These are phyloP conservation scores for Gelatoporia subvermispora DNA, from an alignment of 768 basidiomycete genomes.

Conservation along the genomic window DNA sequence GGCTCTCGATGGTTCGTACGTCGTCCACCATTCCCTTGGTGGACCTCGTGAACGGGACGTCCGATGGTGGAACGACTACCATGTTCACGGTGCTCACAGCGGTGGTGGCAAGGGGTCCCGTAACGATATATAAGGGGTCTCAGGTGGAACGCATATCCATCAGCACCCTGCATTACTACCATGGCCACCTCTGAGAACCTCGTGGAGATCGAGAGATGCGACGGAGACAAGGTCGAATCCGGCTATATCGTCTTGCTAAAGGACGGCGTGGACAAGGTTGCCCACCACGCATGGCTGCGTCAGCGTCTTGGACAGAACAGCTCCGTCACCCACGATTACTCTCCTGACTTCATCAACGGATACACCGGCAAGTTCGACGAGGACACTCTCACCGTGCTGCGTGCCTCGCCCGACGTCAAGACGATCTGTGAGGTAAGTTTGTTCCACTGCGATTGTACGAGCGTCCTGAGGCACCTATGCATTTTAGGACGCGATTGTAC, in stretches of 20 bases:
- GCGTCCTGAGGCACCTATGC: too few relatives aligned
- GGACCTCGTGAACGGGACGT: too few relatives aligned
- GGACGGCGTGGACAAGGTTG: slow-evolving; percentile 12
- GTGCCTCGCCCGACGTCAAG: slow-evolving; percentile 14
- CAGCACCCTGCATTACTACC: too few relatives aligned
- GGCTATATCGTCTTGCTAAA: slow-evolving; percentile 21
- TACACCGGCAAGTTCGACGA: slow-evolving; percentile 18
- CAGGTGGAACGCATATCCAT: too few relatives aligned
- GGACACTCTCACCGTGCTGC: slow-evolving; percentile 14
- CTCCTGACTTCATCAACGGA: slow-evolving; percentile 14
- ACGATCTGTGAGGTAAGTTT: slow-evolving; percentile 15
- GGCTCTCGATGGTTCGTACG: too few relatives aligned
- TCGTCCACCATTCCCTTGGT: too few relatives aligned
- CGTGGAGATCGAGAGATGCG: slow-evolving; percentile 3
- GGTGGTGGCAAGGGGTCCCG: too few relatives aligned
- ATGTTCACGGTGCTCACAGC: too few relatives aligned
- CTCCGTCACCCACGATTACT: slow-evolving; percentile 17
- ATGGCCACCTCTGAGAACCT: too few relatives aligned
- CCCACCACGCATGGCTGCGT: slow-evolving; percentile 12
- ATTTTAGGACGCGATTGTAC: slow-evolving; percentile 6
- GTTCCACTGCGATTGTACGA: too few relatives aligned
- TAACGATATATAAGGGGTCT: too few relatives aligned
- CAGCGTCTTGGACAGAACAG: slow-evolving; percentile 2
- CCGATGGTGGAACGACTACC: too few relatives aligned
- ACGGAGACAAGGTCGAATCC: slow-evolving; percentile 7